A percentile compares a stretch with the other conserved stretches of the same genome.
These are phyloP conservation scores for Tylopilus plumbeoviolaceoides DNA, from an alignment of 768 basidiomycete genomes.

Conservation along the genomic window DNA sequence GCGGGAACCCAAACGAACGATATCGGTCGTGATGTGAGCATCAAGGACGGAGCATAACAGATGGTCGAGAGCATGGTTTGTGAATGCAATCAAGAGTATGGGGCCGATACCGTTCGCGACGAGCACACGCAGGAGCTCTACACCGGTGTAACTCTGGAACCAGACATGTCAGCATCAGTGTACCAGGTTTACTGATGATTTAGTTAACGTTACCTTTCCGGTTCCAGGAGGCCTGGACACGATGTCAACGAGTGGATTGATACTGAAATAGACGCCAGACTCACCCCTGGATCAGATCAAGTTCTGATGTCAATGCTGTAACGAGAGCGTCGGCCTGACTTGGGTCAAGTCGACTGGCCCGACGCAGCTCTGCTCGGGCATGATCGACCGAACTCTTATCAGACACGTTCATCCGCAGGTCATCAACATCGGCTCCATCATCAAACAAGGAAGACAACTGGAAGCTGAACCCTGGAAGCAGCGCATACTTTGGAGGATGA, in stretches of 20 bases:
- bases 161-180: background rate
- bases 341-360: slow-evolving; percentile 55
- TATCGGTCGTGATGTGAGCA: slow-evolving; percentile 53
- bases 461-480: slow-evolving; percentile 51
- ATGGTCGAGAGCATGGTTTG: slow-evolving; percentile 79
- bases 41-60: slow-evolving; percentile 64
- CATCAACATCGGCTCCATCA: slow-evolving; percentile 33
- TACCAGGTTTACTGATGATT: background rate
- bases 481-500: slow-evolving; percentile 52
- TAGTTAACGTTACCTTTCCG: slow-evolving; percentile 51
- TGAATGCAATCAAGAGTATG: slow-evolving; percentile 61
- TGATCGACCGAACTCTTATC: slow-evolving; percentile 41
- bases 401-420: slow-evolving; percentile 39
- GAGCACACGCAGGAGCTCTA: slow-evolving; percentile 67
- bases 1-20: slow-evolving; percentile 69
- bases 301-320: slow-evolving; percentile 53
- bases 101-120: slow-evolving; percentile 48
- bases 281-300: slow-evolving; percentile 72
- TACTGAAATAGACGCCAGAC: slow-evolving; percentile 1
- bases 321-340: slow-evolving; percentile 72
- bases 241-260: background rate
- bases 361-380: slow-evolving; percentile 45
- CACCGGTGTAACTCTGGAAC: slow-evolving; percentile 58
- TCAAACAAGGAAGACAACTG: slow-evolving; percentile 54
- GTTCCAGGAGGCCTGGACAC: slow-evolving; percentile 66